phyloP scores from a whole-genome alignment of 2,329 filamentous ascomycete species.

The Rutstroemia sp. region DNA sequence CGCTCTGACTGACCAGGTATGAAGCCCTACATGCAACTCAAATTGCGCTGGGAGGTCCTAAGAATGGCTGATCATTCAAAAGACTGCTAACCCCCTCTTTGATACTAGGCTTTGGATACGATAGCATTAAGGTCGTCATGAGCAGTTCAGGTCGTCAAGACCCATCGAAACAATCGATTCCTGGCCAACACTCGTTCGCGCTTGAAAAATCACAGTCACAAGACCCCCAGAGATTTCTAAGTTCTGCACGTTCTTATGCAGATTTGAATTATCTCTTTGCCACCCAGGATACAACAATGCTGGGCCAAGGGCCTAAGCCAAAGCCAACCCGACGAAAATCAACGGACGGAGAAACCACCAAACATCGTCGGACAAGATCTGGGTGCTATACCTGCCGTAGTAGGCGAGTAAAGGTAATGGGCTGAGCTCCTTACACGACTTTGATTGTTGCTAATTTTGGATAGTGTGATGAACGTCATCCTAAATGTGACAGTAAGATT shows the following conservation, averaged over 20 bases:
- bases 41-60: neutral
- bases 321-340: conserved; percentile 26
- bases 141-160: neutral
- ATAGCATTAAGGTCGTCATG: neutral
- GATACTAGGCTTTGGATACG: too few species aligned
- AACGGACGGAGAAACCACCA: conserved; percentile 45
- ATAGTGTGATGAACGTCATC: conserved; percentile 84
- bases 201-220: neutral
- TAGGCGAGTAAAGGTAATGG: conserved; percentile 69
- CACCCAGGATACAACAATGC: conserved; percentile 23
- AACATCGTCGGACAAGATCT: conserved; percentile 87
- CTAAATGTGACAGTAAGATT: conserved; percentile 69
- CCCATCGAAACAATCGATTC: neutral
- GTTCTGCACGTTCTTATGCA: conserved; percentile 10
- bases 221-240: conserved; percentile 1
- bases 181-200: neutral
- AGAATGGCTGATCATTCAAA: too few species aligned
- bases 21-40: neutral
- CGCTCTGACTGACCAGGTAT: too few species aligned
- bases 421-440: neutral
- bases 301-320: conserved; percentile 18
- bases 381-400: conserved; percentile 90
- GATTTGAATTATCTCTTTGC: conserved; percentile 27
- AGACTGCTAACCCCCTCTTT: too few species aligned
- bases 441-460: conserved; percentile 20